phyloP scores from a whole-genome alignment of 805 yeast species.

The Nakazawaea laoshanensis region DNA sequence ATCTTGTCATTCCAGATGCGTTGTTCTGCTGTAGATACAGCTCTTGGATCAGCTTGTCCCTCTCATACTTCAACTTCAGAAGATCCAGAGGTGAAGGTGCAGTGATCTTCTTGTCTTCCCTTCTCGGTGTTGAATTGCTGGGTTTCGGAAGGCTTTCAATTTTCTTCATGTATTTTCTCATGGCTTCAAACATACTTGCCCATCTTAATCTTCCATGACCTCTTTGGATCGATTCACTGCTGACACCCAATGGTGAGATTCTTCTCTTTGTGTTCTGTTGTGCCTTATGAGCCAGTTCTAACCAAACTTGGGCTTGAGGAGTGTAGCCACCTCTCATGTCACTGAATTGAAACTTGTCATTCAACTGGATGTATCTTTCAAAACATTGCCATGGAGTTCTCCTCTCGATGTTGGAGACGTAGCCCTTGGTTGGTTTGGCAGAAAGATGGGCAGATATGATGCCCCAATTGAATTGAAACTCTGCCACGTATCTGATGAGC shows the following conservation, averaged over 20 bases:
- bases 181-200: slow-evolving; percentile 97
- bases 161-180: slow-evolving; percentile 82
- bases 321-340: slow-evolving; percentile 89
- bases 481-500: slow-evolving; percentile 73
- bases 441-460: slow-evolving; percentile 77
- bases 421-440: slow-evolving; percentile 56
- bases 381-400: slow-evolving; percentile 99
- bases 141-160: slow-evolving; percentile 72
- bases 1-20: slow-evolving; percentile 1
- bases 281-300: slow-evolving; percentile 82
- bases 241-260: slow-evolving; percentile 89
- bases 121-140: slow-evolving; percentile 29
- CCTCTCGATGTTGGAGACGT: slow-evolving; percentile 83
- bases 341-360: slow-evolving; percentile 75
- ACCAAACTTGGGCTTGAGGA: slow-evolving; percentile 79
- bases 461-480: slow-evolving; percentile 89
- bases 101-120: slow-evolving; percentile 31
- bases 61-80: slow-evolving; percentile 71
- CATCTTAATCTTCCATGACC: slow-evolving; percentile 88
- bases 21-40: slow-evolving; percentile 34
- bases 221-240: slow-evolving; percentile 83
- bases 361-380: slow-evolving; percentile 89
- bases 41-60: slow-evolving; percentile 81
- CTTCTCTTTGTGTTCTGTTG: slow-evolving; percentile 85
- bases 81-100: slow-evolving; percentile 81